phyloP scores from a whole-genome alignment of 1,139 yeast genomes.

The Spathaspora sp. region DNA sequence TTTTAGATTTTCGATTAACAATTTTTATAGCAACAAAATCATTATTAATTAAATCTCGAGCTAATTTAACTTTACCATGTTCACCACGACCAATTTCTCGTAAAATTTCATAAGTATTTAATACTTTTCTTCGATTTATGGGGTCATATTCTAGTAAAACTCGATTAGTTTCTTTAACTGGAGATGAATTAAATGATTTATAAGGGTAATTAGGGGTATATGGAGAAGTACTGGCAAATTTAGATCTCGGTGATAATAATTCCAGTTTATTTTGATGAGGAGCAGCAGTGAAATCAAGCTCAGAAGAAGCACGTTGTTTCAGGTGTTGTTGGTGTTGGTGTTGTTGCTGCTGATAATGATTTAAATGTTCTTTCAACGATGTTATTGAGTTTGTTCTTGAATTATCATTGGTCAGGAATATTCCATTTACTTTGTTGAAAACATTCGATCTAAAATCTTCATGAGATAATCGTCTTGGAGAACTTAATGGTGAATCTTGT shows the following conservation, averaged over 20 bases:
- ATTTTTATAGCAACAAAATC: constrained; percentile 90
- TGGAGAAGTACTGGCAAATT: constrained; percentile 2
- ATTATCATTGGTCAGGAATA: constrained; percentile 11
- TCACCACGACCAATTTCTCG: constrained; percentile 92
- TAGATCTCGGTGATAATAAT: constrained; percentile 3
- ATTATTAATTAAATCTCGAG: constrained; percentile 66
- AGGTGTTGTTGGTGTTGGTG: neutral
- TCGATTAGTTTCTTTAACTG: constrained; percentile 80
- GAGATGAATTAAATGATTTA: constrained; percentile 11
- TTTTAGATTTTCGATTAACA: constrained; percentile 69
- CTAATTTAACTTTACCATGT: constrained; percentile 95
- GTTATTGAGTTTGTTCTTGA: constrained; percentile 17
- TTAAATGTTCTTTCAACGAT: constrained; percentile 12
- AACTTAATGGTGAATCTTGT: constrained; percentile 8
- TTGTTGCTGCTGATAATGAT: neutral
- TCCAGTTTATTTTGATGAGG: neutral
- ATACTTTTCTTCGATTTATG: constrained; percentile 72
- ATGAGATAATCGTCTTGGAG: constrained; percentile 10
- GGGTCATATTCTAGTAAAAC: constrained; percentile 90
- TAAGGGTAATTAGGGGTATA: constrained; percentile 5
- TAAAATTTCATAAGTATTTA: constrained; percentile 88
- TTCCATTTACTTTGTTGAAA: constrained; percentile 34
- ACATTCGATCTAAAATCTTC: constrained; percentile 24
- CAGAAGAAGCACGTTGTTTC: neutral
- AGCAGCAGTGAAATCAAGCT: neutral